Base-by-base conservation (phyloP, 2,329 filamentous ascomycete genomes). In the Monosporascus sp. region DNA sequence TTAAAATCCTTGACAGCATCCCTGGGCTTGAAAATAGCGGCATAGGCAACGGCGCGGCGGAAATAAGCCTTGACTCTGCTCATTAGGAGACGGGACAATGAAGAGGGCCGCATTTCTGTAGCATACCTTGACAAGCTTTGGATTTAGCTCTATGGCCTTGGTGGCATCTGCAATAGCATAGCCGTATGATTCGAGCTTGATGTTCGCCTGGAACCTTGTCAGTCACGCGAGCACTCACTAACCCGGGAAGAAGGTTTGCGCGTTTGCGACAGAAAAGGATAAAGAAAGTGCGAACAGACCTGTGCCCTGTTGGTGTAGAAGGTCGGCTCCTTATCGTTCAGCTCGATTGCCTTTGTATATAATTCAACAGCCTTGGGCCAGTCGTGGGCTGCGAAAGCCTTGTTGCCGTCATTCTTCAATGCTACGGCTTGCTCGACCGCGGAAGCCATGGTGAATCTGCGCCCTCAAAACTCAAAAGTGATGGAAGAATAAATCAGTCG, bases 241-340 rank as follows among this genome's bases (percentile, higher is more conserved):
- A 61, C 31, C 31, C 11, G 5, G 31, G 9, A 35, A 35, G 58
- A 60, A 62, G 38, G 22, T 41, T 37, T n/a, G 22, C 5, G 20
- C 24, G 20, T 27, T 7, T 46, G 43, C 24, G 43, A 46, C 17
- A 31, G 20, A 14, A 27, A 27, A 27, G 43, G 3, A 17, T 22
- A 37, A 45, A 26, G 48, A 41, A 31, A 8, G 24, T 24, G 24
- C 27, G 46, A 53, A 74, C 80, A 58, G 72, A 96, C 93, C 82
- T 97, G 93, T 20, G 94, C 94, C 70, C 94, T 82, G 75, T 99
- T 99, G 64, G 90, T 91, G 75, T 85, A 97, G 75, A 92, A 97
- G 0, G 92, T 88, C 7, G 92, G 89, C 66, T 97, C 88, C 62
- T 88, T 79, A 67, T 87, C 83, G 73, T 96, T 86, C 62, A 89